phyloP scores from a whole-genome alignment of 1,139 yeast genomes.

The Kurtzmaniella quercitrusa region DNA sequence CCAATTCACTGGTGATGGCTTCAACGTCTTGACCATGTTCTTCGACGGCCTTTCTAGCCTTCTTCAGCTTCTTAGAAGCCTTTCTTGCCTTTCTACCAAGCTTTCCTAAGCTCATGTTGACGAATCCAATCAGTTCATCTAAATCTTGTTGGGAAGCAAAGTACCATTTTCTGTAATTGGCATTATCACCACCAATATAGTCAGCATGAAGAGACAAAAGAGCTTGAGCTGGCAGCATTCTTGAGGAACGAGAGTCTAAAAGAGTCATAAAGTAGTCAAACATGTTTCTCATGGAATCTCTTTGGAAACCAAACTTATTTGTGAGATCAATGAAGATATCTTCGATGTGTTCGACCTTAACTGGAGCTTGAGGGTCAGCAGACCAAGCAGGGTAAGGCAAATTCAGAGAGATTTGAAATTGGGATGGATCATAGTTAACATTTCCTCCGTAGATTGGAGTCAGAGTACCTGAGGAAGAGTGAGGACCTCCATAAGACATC shows the following conservation, averaged over 20 bases:
- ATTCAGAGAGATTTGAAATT: conserved; percentile 54
- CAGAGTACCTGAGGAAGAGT: conserved; percentile 83
- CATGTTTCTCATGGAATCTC: conserved; percentile 96
- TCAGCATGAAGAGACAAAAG: conserved; percentile 90
- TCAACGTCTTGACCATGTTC: conserved; percentile 45
- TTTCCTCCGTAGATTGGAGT: conserved; percentile 88
- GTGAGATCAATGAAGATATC: conserved; percentile 87
- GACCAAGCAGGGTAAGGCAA: conserved; percentile 96
- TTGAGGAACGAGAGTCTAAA: conserved; percentile 90
- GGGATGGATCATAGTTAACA: conserved; percentile 61
- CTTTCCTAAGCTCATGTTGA: conserved; percentile 71
- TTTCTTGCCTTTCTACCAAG: conserved; percentile 50
- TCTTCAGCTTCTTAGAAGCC: conserved; percentile 56
- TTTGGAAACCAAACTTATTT: conserved; percentile 93
- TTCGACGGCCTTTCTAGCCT: conserved; percentile 56
- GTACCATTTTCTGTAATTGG: conserved; percentile 44
- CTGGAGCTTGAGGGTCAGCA: conserved; percentile 83
- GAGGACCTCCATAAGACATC: conserved; percentile 77
- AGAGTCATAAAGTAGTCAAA: conserved; percentile 93
- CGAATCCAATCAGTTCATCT: conserved; percentile 40
- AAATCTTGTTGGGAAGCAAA: conserved; percentile 41
- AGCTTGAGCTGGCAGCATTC: conserved; percentile 97
- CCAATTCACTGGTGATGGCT: conserved; percentile 70
- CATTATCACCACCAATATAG: conserved; percentile 56
- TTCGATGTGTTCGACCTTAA: conserved; percentile 79